Base-by-base conservation (phyloP, 2,329 filamentous ascomycete species). In the Fusarium luffae region DNA sequence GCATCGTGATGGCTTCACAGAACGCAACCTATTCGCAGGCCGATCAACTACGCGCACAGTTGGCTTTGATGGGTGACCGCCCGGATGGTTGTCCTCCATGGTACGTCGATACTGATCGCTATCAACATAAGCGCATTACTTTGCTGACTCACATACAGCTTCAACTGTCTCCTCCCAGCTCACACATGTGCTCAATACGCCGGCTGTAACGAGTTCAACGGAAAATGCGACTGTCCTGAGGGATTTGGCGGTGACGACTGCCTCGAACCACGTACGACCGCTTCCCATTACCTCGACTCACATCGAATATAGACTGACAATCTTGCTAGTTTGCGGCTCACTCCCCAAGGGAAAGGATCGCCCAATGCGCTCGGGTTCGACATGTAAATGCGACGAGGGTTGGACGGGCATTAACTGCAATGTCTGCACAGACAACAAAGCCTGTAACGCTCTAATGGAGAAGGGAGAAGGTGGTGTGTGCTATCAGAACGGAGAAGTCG, bases 381-480 rank as follows among this genome's bases (percentile, higher is more conserved):
- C 85, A 42, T 99, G 96, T 82, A 84, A 93, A 43, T 99, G 96
- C 80, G 92, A 94, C 77, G 92, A 97, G 40, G 96, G 96, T 59
- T 99, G 96, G 96, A 88, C 88, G 42, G 96, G 96, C 69, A 95
- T 99, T 82, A 99, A 99, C 84, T 99, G 96, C 88, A 99, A 96
- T 76, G 93, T 99, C 59, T 99, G 96, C 81, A 90, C 91, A 65
- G 89, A 90, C 6, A 86, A 98, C 78, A 84, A 91, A 72, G 94
- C 92, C 18, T 99, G 96, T 77, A 89, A 96, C 78, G 90, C 93
- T 34, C 84, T 99, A 80, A 97, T 97, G 90, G 93, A 93, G 6
- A 89, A 91, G 16, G 88, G 88, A 5, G 88, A 93, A 66, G 93
- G 91, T 47, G 96, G 94, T 32, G 90, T 97, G 13, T 99, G 96